A percentile compares a stretch with the other conserved stretches of the same genome.
phyloP scores from a whole-genome alignment of 164 flowering plant genomes.

The Protea cynaroides region DNA sequence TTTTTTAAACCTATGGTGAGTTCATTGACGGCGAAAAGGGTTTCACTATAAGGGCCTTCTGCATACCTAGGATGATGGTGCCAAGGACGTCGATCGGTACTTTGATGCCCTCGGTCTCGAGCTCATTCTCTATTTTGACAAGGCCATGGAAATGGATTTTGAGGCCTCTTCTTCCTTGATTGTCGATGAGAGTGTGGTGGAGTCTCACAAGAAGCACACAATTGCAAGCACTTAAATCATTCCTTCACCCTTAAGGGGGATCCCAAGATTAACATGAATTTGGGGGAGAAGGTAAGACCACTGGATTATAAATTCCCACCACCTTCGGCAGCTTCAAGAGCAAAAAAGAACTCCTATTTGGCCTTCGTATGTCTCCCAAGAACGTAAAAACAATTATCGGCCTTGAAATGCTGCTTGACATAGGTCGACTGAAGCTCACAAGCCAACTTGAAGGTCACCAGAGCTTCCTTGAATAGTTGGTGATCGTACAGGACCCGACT shows the following conservation, averaged over 20 bases:
- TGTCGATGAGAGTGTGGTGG: constrained; percentile 12
- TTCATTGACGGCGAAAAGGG: constrained; percentile 12
- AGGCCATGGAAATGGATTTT: background rate
- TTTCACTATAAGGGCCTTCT: constrained; percentile 14
- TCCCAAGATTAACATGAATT: constrained; percentile 21
- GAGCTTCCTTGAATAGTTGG: constrained; percentile 9
- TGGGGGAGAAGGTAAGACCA: constrained; percentile 16
- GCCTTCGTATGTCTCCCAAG: constrained; percentile 6
- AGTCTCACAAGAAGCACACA: constrained; percentile 60
- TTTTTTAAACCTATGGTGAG: constrained; percentile 15
- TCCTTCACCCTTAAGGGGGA: constrained; percentile 19
- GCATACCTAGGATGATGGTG: constrained; percentile 18
- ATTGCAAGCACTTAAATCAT: constrained; percentile 18
- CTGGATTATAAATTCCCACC: constrained; percentile 6
- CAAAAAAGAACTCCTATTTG: constrained; percentile 5
- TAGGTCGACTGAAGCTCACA: constrained; percentile 11
- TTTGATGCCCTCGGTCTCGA: constrained; percentile 7
- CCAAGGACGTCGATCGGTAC: constrained; percentile 19
- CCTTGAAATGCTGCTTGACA: constrained; percentile 13
- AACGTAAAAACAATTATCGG: constrained; percentile 13
- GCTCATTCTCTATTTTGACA: background rate
- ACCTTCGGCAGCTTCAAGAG: constrained; percentile 14
- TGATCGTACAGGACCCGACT: constrained; percentile 15
- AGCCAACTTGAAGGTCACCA: constrained; percentile 13
- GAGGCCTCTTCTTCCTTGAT: background rate